These are phyloP conservation scores for Aspergillus homomorphus DNA, from an alignment of 495 filamentous ascomycete genomes.

Conservation along the genomic window DNA sequence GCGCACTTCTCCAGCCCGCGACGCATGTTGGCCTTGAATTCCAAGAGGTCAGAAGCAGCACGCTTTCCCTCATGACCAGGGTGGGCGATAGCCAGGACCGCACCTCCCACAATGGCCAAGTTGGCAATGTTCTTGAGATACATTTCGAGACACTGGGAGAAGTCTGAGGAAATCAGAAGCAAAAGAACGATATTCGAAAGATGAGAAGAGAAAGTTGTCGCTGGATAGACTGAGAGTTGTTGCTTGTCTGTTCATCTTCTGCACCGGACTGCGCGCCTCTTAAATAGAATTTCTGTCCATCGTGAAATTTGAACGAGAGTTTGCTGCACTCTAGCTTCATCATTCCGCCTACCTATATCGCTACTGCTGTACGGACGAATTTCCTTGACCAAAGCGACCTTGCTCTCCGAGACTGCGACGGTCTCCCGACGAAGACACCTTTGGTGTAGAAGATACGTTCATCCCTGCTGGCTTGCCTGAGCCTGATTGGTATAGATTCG, in stretches of 20 bases:
- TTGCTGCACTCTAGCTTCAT: background rate
- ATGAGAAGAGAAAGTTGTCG: background rate
- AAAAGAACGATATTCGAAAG: background rate
- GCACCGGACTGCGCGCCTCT: background rate
- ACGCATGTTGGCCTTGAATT: conserved; percentile 5
- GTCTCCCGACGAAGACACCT: background rate
- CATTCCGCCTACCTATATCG: background rate
- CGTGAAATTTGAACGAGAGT: background rate
- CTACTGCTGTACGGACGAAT: background rate
- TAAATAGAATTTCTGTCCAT: background rate
- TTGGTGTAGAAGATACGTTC: background rate
- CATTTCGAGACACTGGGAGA: background rate
- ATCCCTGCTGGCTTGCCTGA: background rate
- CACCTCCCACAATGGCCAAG: background rate
- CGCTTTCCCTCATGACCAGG: conserved; percentile 2
- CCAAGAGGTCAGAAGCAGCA: conserved; percentile 1
- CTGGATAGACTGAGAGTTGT: background rate
- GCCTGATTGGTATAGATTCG: background rate
- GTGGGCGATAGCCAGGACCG: background rate
- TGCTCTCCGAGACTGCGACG: background rate
- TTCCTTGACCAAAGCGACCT: background rate
- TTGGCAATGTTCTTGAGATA: conserved; percentile 1
- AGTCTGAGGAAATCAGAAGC: background rate
- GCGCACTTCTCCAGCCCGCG: conserved; percentile 2
- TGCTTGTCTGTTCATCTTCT: background rate